Conservation (phyloP, 2,329 filamentous ascomycete genomes). For the Colletotrichum trifolii region DNA sequence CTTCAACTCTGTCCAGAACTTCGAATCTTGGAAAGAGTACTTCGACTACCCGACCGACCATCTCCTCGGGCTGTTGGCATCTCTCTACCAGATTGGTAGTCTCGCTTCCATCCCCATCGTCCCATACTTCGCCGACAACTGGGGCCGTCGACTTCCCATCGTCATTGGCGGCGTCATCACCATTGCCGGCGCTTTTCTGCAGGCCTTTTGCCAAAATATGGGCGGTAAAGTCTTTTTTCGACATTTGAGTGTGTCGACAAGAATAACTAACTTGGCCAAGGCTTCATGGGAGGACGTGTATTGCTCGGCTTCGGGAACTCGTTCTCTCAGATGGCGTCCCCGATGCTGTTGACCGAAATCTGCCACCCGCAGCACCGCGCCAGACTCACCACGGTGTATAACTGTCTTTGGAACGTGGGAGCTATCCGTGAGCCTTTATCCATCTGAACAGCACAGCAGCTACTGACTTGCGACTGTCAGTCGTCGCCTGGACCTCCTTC, state of each 20-base stretch:
- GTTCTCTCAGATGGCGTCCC: slow-evolving; percentile 71
- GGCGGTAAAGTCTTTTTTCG: slow-evolving; percentile 46
- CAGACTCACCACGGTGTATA: slow-evolving; percentile 72
- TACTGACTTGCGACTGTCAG: slow-evolving; percentile 31
- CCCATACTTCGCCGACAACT: slow-evolving; percentile 47
- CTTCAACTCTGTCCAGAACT: slow-evolving; percentile 30
- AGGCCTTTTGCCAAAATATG: slow-evolving; percentile 54
- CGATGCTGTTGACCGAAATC: slow-evolving; percentile 70
- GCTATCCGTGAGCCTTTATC: slow-evolving; percentile 49
- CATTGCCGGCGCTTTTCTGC: slow-evolving; percentile 54
- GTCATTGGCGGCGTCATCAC: slow-evolving; percentile 56
- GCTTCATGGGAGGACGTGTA: slow-evolving; percentile 62
- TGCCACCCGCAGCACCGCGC: slow-evolving; percentile 76
- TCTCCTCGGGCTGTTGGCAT: slow-evolving; percentile 45
- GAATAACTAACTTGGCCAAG: slow-evolving; percentile 33
- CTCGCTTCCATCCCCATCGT: slow-evolving; percentile 49
- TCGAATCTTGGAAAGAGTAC: slow-evolving; percentile 31
- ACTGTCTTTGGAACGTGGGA: slow-evolving; percentile 74
- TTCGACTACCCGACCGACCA: slow-evolving; percentile 46
- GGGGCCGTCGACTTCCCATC: slow-evolving; percentile 56
- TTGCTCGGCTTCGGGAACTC: slow-evolving; percentile 75
- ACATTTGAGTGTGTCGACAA: too few relatives aligned
- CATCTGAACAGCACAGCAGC: slow-evolving; percentile 39
- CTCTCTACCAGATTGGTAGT: slow-evolving; percentile 61
- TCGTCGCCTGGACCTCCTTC: slow-evolving; percentile 72